Evolutionary conservation across 202 grass and related monocot genomes (phyloP).

Genomic region (Elaeis oleifera): DNA sequence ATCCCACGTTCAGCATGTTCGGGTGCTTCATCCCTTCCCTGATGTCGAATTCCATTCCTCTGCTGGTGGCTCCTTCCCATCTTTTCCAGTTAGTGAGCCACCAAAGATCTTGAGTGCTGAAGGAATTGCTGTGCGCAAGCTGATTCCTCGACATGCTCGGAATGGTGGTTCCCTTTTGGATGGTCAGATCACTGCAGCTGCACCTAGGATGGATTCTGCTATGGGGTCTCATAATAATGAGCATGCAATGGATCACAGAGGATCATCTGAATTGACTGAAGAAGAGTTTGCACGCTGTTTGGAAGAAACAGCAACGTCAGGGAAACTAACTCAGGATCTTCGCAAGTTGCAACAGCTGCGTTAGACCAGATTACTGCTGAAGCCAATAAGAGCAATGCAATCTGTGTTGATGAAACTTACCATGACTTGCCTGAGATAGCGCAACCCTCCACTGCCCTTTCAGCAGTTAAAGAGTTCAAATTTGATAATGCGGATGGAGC

Average conservation of each 20-base stretch:
- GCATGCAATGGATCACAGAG: slow-evolving; percentile 4
- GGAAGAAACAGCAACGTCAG: neutral
- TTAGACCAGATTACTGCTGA: no score
- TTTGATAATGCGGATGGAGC: slow-evolving; percentile 39
- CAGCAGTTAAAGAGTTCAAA: slow-evolving; percentile 38
- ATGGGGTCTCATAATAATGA: neutral
- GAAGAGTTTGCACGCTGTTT: neutral
- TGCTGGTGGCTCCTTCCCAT: slow-evolving; percentile 16
- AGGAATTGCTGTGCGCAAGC: slow-evolving; percentile 43
- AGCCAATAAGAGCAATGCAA: no score
- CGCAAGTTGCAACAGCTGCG: neutral
- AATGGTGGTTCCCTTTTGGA: slow-evolving; percentile 70
- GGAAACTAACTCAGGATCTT: neutral
- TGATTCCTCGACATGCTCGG: slow-evolving; percentile 51
- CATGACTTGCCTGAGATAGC: neutral
- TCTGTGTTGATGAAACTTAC: no score
- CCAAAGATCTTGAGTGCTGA: slow-evolving; percentile 62
- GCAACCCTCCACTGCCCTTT: neutral
- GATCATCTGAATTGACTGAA: slow-evolving; percentile 6
- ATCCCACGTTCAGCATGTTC: slow-evolving; percentile 78
- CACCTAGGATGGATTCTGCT: slow-evolving; percentile 17
- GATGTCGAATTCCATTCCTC: slow-evolving; percentile 8
- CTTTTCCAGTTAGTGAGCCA: slow-evolving; percentile 30
- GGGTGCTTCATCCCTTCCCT: slow-evolving; percentile 56
- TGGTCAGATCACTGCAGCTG: slow-evolving; percentile 55